Base-by-base conservation (phyloP, 768 basidiomycete species). In the Boletus subcaerulescens region DNA sequence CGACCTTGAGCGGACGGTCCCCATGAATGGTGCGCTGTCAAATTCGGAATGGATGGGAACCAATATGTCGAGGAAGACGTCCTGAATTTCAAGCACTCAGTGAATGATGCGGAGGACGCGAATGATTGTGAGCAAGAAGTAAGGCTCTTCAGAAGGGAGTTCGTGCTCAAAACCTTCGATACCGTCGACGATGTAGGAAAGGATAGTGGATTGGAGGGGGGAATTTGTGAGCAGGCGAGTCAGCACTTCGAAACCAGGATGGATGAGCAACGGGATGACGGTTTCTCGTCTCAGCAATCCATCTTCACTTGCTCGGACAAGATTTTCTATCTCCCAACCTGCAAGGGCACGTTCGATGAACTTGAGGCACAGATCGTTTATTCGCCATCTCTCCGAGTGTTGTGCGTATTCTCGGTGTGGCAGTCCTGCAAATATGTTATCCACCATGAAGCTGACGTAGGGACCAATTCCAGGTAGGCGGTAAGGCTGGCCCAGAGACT, bases 221-320 rank as follows among this genome's bases (percentile, higher is more conserved):
- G 87, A 83, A 45, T 81, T 81, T 13, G 86, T 87, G 46, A 98
- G 74, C 14, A 98, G 63, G 5, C 91, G 83, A 42, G 86, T 82
- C 72, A 94, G 82, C 52, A 97, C 74, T 52, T 93, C 89, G 66
- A 90, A 93, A 0, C 94, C 96, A 3, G 96, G 93, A 64, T 97
- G 93, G 3, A 81, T 65, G 11, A 88, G 76, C 31, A 84, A 76
- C n/a, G 81, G 79, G 20, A 81, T 61, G 15, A 92, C 68, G 0
- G 70, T 64, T 26, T 89, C 87, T 35, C 72, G 70, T 53, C 77
- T 84, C 24, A 78, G 66, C 15, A 76, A 64, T 5, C 73, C 68
- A n/a, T 82, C 82, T 52, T 89, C 85, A 3, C 75, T 73, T 43
- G 76, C 72, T 8, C 80, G 74, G 20, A 91, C 76, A 17, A 97